Conservation (phyloP, 345 rosid genomes). For the Mallotus nudiflorus region DNA sequence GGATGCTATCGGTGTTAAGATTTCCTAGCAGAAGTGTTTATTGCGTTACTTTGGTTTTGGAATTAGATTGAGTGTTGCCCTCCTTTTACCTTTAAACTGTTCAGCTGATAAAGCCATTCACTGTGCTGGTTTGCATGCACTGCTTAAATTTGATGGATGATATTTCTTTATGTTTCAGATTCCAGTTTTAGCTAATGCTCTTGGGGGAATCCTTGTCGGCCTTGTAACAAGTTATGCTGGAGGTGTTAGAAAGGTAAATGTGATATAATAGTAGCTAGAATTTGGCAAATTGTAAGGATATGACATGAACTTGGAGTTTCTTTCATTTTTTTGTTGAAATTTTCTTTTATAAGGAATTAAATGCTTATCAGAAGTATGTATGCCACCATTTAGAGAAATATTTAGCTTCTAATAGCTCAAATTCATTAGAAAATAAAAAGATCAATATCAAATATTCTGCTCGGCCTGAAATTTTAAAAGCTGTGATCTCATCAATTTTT, state of each 20-base stretch:
- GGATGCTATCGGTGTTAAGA: not conserved
- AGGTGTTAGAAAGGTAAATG: slow-evolving; percentile 88
- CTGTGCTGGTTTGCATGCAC: not conserved
- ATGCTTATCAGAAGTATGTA: not conserved
- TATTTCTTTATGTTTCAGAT: slow-evolving; percentile 46
- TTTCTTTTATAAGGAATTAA: not conserved
- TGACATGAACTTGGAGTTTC: not conserved
- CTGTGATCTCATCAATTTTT: not conserved
- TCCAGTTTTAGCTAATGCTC: slow-evolving; percentile 75
- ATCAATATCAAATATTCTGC: not conserved
- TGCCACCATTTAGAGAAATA: not conserved
- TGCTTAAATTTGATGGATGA: not conserved
- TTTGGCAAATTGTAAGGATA: not conserved
- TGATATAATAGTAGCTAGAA: not conserved
- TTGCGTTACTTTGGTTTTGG: not conserved
- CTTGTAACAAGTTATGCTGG: slow-evolving; percentile 92
- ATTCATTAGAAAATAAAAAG: not conserved
- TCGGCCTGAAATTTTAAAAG: not conserved
- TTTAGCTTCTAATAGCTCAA: not conserved
- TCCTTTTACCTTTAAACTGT: not conserved
- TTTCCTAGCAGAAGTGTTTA: not conserved
- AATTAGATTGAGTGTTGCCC: not conserved
- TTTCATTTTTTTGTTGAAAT: not conserved
- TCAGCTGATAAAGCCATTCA: not conserved
- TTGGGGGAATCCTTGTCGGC: slow-evolving; percentile 98